A percentile compares a stretch with the other conserved stretches of the same genome.
phyloP scores from a whole-genome alignment of 257 asterid species.

The Ballota nigra region DNA sequence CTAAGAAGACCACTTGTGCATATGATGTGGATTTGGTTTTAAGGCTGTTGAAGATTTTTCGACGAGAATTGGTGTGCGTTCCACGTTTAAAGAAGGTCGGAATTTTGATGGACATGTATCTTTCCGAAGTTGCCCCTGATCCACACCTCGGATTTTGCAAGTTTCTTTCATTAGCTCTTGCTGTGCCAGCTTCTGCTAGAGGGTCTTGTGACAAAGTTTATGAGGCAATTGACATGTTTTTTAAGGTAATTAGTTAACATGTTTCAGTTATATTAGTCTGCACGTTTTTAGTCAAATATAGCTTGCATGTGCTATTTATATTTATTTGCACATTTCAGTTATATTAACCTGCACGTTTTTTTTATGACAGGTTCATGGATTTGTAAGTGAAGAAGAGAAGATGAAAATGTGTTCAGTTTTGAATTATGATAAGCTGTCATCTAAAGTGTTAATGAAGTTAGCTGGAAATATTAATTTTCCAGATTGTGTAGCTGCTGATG shows the following conservation, averaged over 20 bases:
- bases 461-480: conserved; percentile 39
- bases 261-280: background rate
- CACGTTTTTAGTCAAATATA: too few relatives aligned
- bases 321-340: too few relatives aligned
- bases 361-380: conserved; percentile 39
- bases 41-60: conserved; percentile 41
- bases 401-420: conserved; percentile 40
- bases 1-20: conserved; percentile 25
- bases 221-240: conserved; percentile 44
- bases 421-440: conserved; percentile 45
- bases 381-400: conserved; percentile 46
- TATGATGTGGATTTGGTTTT: conserved; percentile 46
- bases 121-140: conserved; percentile 69
- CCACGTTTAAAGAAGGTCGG: conserved; percentile 48
- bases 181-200: conserved; percentile 51
- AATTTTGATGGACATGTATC: conserved; percentile 46
- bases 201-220: conserved; percentile 47
- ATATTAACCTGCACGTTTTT: background rate
- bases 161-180: conserved; percentile 41
- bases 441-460: conserved; percentile 21
- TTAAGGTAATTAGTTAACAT: conserved; percentile 39
- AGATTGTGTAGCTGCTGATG: conserved; percentile 27
- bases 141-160: conserved; percentile 38
- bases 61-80: background rate
- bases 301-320: too few relatives aligned